phyloP scores from a whole-genome alignment of 192 early-diverging fungal species.

The Helicostylum pulchrum region DNA sequence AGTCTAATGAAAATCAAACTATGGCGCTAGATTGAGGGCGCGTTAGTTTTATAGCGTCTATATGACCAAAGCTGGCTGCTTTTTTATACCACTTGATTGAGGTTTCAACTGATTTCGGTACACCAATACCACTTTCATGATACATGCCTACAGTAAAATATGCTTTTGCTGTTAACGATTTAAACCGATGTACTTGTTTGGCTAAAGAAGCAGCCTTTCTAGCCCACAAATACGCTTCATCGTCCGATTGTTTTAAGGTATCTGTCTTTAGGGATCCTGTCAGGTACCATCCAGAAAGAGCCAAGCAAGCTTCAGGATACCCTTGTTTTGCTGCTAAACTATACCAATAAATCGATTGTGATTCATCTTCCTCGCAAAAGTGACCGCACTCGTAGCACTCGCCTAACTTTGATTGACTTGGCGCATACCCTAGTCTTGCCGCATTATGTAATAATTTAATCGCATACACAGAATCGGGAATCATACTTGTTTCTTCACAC shows the following conservation, averaged over 20 bases:
- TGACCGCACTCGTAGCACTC: constrained; percentile 57
- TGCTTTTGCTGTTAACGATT: constrained; percentile 40
- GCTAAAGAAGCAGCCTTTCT: constrained; percentile 39
- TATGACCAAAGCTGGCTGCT: constrained; percentile 55
- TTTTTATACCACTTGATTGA: constrained; percentile 57
- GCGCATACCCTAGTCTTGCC: constrained; percentile 55
- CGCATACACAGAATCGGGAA: constrained; percentile 49
- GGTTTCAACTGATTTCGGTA: constrained; percentile 12
- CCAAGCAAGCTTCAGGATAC: constrained; percentile 53
- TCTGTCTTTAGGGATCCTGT: constrained; percentile 40
- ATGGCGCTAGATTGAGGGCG: no score
- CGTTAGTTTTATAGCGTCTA: constrained; percentile 30
- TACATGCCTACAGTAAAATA: constrained; percentile 58
- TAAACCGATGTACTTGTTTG: constrained; percentile 27
- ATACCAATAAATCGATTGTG: constrained; percentile 49
- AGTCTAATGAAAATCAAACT: no score
- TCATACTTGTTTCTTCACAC: constrained; percentile 15
- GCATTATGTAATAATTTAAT: constrained; percentile 52
- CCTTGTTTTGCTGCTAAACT: constrained; percentile 51
- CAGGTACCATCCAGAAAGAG: constrained; percentile 56
- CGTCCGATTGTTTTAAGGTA: constrained; percentile 49
- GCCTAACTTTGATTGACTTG: constrained; percentile 51
- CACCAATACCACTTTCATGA: constrained; percentile 55
- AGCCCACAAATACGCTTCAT: constrained; percentile 55
- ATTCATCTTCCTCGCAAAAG: constrained; percentile 44